Base-by-base conservation (phyloP, 495 filamentous ascomycete species). In the Aspergillus indologenus region DNA sequence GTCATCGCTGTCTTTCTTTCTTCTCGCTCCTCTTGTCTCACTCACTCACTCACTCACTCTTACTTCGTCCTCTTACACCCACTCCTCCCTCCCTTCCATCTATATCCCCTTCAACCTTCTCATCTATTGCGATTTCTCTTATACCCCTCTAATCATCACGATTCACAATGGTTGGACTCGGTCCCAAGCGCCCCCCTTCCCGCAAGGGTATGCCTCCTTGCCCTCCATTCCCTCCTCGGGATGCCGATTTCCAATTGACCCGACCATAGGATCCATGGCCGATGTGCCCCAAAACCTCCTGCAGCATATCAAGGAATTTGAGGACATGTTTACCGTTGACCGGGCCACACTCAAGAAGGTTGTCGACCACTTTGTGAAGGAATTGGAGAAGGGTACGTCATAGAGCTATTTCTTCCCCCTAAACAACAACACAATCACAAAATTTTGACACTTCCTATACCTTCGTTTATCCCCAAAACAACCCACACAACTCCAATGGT, bases 231-330 rank as follows among this genome's bases (percentile, higher is more conserved):
- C 53, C 34, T 20, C 23, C 23, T 44, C 48, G 45, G 26, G 22
- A 42, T 46, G 21, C 40, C 29, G 43, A 54, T 52, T 42, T 46
- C 57, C 66, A 58, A 55, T 53, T 59, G 60, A 75, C 66, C 70
- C 60, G 71, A 65, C 31, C 14, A 14, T 62, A 89, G 87, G 88
- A 56, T 92, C 89, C 53, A 86, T 87, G 81, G 81, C 86, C 65
- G 87, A 90, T 77, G 74, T 95, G 72, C 91, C 94, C 52, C 88
- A 92, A 74, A 85, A 94, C 71, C 84, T 98, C 52, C 75, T 89
- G 63, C 79, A 85, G 58, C 88, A 96, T 73, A 94, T 98, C 72
- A 84, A 91, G 72, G 75, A 84, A 23, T 82, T 98, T 44, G 94
- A 98, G 77, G 80, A 90, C n/a, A 69, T 84, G 19, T 98, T 98